These are phyloP conservation scores for Aspergillus sparsus DNA, from an alignment of 495 filamentous ascomycete species.

Conservation along the genomic window DNA sequence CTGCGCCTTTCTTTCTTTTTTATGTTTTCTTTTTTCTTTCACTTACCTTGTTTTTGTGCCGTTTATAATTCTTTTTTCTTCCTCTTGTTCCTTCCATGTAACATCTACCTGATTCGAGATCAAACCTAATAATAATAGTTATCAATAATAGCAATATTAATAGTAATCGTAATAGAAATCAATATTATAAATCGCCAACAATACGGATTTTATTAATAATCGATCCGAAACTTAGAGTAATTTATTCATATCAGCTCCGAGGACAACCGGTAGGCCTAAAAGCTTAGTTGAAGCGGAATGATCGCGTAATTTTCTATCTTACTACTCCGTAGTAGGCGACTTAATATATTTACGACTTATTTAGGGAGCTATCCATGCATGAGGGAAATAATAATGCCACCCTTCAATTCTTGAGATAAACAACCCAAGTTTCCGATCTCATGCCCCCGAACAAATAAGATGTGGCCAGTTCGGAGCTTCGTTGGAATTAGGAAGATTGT, in stretches of 20 bases:
- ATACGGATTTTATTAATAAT: no score
- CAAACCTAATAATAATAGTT: neutral
- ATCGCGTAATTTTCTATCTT: neutral
- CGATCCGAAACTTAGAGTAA: neutral
- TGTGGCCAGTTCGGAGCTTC: neutral
- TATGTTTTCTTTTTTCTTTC: neutral
- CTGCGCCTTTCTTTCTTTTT: neutral
- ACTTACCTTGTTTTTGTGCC: neutral
- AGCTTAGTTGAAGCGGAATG: constrained; percentile 1
- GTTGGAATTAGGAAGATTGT: neutral
- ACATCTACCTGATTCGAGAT: neutral
- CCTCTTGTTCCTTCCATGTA: no score
- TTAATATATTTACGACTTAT: neutral
- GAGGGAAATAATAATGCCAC: no score
- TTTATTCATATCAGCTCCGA: neutral
- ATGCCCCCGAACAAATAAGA: neutral
- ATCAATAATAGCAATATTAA: neutral
- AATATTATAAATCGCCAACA: neutral
- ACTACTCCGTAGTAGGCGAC: neutral
- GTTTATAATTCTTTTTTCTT: neutral
- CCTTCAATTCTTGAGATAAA: no score
- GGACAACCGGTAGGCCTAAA: neutral
- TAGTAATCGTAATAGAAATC: neutral
- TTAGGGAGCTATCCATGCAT: no score
- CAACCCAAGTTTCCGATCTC: neutral